These are phyloP conservation scores for Penicillium bovifimosum DNA, from an alignment of 495 filamentous ascomycete genomes.

Conservation along the genomic window DNA sequence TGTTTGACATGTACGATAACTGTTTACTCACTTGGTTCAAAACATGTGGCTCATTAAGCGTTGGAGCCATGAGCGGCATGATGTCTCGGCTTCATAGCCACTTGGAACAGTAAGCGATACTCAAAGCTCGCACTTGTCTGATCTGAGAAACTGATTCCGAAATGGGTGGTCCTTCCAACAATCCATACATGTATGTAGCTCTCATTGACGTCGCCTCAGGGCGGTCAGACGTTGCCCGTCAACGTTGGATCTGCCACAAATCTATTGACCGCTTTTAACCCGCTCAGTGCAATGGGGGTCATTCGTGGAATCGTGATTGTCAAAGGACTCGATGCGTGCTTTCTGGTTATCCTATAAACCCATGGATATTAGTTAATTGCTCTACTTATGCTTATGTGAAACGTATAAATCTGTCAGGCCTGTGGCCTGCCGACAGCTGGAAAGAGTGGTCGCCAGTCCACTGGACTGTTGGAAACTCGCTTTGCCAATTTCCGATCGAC, in stretches of 20 bases:
- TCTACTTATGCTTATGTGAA: too few relatives aligned
- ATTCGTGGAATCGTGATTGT: too few relatives aligned
- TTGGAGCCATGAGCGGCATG: conserved; percentile 6
- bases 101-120: neutral
- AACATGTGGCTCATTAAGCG: conserved; percentile 43
- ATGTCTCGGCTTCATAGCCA: conserved; percentile 36
- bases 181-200: neutral
- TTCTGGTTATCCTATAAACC: too few relatives aligned
- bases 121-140: neutral
- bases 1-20: neutral
- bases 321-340: too few relatives aligned
- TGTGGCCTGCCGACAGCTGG: too few relatives aligned
- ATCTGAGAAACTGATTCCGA: neutral
- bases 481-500: too few relatives aligned
- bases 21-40: conserved; percentile 35
- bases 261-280: neutral
- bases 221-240: neutral
- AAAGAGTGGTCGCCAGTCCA: too few relatives aligned
- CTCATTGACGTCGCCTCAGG: neutral
- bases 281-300: too few relatives aligned
- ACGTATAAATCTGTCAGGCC: too few relatives aligned
- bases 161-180: neutral
- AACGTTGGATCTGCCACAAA: neutral
- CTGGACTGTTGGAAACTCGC: too few relatives aligned
- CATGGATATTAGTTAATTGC: too few relatives aligned